Base-by-base conservation (phyloP, 805 yeast species). In the Ascoidea asiatica region DNA sequence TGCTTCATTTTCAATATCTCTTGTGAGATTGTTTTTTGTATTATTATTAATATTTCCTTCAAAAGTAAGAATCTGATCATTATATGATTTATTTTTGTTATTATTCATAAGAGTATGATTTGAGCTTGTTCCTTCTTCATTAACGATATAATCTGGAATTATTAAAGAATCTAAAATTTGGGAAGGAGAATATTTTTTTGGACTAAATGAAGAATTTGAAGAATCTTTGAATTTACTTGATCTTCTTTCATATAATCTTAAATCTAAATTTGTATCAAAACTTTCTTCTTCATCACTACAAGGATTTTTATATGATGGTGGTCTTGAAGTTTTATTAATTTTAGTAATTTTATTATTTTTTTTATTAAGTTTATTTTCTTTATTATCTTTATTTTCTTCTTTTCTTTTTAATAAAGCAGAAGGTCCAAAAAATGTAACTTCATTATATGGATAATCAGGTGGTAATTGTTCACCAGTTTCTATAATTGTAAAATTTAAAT, bases 391-490 rank as follows among this genome's bases (percentile, higher is more conserved):
- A 40, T 37, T 22, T 38, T 19, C 20, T 38, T 37, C 44, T 15
- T 38, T 11, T 18, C 21, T 11, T 21, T 22, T 20, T 19, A n/a
- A 20, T 15, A 21, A 22, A 15, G 23, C 42, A 13, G 46, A 44
- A 4, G 20, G 15, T 6, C 73, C 73, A 48, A 69, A 69, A 46
- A 69, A 69, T 47, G 68, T 72, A 38, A 66, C 51, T 46, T 68
- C 71, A 2, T 64, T 64, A 42, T 58, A 71, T 0, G 72, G 71
- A 46, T 69, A 69, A n/a, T 56, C 52, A 7, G 74, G 74, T 4
- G 73, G 73, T 37, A 69, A 57, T 37, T 67, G 69, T 42, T 68
- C 74, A 4, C 74, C 74, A 48, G 60, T 63, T 5, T 41, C 50
- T n/a, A 49, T 37, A 15, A 49, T 29, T 2, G 48, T 45, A 23